Conservation (phyloP, 192 early-diverging fungal genomes). For the Backusella morwellensis region DNA sequence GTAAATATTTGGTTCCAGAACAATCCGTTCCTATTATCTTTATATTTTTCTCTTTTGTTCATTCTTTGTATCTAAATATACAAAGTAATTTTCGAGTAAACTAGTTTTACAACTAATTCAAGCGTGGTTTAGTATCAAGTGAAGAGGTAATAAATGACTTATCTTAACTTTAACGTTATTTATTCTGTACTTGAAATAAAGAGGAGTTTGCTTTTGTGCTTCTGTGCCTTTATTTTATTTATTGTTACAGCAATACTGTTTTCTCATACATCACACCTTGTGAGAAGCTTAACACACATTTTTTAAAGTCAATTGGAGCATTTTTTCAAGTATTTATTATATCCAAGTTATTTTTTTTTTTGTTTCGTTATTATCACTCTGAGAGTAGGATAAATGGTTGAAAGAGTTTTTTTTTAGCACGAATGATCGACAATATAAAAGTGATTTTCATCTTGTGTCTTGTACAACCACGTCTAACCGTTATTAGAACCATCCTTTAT, state of each 20-base stretch:
- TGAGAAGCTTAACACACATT: too few species aligned
- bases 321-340: too few species aligned
- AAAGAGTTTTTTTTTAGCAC: not conserved
- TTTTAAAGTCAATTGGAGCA: too few species aligned
- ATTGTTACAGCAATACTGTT: not conserved
- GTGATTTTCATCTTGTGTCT: not conserved
- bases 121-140: not conserved
- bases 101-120: not conserved
- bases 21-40: not conserved
- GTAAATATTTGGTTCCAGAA: not conserved
- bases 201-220: not conserved
- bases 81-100: not conserved
- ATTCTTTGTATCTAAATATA: too few species aligned
- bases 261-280: not conserved
- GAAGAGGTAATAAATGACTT: not conserved
- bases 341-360: too few species aligned
- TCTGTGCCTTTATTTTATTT: not conserved
- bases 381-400: too few species aligned
- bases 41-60: not conserved
- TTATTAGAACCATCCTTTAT: not conserved
- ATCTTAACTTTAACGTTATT: not conserved
- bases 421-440: not conserved
- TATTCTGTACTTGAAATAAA: not conserved
- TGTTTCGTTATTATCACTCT: too few species aligned
- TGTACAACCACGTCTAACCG: not conserved